Base-by-base conservation (phyloP, 371 early-diverging fungal species). In the Mortierella sp. region DNA sequence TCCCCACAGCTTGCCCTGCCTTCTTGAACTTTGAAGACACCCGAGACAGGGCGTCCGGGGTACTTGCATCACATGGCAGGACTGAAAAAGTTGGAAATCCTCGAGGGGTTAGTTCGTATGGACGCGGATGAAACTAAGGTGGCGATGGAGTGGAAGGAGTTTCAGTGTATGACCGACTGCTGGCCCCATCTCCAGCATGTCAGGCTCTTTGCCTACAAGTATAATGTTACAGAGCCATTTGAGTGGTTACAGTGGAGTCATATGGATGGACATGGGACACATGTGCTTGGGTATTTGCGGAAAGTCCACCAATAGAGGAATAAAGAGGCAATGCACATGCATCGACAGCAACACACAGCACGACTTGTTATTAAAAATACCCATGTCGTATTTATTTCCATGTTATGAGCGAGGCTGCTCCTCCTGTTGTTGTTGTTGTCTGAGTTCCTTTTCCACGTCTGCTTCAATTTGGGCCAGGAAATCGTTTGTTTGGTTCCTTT, bases 401-500 rank as follows among this genome's bases (percentile, higher is more conserved):
- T 14, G 14, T 31, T 63, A 63, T 63, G 63, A 34, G 34, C 63
- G 63, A 19, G 8, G 34, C 16, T 63, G 34, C 26, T 60, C 60
- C 16, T 63, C 50, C 16, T 50, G 63, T 2, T 68, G 24, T 3
- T 65, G 21, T 21, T 68, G 68, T 68, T 38, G 38, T 3, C 68
- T 68, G 44, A 38, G 68, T 42, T 68, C 68, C 24, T 34, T 38
- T 24, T 68, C 68, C 68, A 68, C 34, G 10, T 68, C 68, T 38
- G 68, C 68, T 38, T 68, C 68, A 3, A 68, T 38, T 42, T 68
- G 68, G 24, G 68, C 68, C 7, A 68, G 42, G 68, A 68, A 24
- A 34, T 68, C 68, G 38, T 68, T 68, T 68, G 68, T 68, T 9
- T 68, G 24, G 24, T 68, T 38, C 68, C 24, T 68, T 9, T 68